These are phyloP conservation scores for Malassezia vespertilionis DNA, from an alignment of 1,284 basidiomycete species.

Conservation along the genomic window DNA sequence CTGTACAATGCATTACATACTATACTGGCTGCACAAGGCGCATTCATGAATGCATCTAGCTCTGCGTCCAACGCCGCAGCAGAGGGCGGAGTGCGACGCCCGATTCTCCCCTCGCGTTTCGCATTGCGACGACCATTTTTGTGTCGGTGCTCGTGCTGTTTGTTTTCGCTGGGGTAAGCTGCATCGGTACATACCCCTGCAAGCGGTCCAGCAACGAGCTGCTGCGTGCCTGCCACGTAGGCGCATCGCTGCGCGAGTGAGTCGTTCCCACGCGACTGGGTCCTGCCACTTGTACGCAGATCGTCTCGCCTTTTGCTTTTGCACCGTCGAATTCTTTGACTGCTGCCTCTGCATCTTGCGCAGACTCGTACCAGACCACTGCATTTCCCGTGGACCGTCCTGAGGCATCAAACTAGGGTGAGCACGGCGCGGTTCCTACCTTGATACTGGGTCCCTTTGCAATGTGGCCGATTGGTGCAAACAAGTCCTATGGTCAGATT, in stretches of 20 bases:
- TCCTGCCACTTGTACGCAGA: neutral
- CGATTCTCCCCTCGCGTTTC: neutral
- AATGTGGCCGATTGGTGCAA: neutral
- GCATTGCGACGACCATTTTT: neutral
- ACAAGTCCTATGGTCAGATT: neutral
- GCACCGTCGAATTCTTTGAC: neutral
- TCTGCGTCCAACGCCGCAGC: conserved; percentile 7
- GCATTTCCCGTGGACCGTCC: conserved; percentile 10
- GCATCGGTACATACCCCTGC: neutral
- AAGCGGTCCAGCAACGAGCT: neutral
- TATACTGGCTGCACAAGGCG: neutral
- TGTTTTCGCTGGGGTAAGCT: neutral
- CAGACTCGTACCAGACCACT: conserved; percentile 1
- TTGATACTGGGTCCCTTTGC: conserved; percentile 3
- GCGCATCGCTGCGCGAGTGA: neutral
- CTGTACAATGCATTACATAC: neutral
- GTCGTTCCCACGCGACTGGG: no score
- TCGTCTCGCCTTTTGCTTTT: neutral
- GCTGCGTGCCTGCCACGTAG: neutral
- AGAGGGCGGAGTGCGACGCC: neutral
- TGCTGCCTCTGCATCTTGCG: neutral
- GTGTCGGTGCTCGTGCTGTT: neutral
- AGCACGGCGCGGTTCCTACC: neutral
- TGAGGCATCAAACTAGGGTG: conserved; percentile 10
- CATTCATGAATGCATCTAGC: conserved; percentile 11